Base-by-base conservation (phyloP, 2,329 filamentous ascomycete genomes). In the Lasiodiplodia sp. region DNA sequence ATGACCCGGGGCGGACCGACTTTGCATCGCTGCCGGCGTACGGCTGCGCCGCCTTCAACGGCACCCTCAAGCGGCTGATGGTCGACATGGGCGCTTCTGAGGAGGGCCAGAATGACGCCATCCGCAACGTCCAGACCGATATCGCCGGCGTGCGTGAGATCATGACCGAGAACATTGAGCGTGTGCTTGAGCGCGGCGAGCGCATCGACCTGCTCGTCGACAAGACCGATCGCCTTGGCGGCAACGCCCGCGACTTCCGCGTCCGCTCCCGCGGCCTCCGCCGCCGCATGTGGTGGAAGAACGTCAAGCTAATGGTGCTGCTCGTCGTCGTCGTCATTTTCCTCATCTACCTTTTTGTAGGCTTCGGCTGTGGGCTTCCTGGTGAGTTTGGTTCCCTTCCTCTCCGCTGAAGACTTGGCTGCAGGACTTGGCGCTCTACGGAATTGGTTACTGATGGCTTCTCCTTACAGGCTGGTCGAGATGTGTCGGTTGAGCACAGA, bases 281-380 rank as follows among this genome's bases (percentile, higher is more conserved):
- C 83, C 87, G 96, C 77, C 88, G 91, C 81, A 98, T 99, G 96
- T 99, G 96, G 96, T 98, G 95, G 95, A 98, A 98, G 89, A 98
- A 99, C 79, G 87, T 97, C 56, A 96, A 96, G 84, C 82, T 99
- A 73, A 97, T 98, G 94, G 90, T 88, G 7, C 80, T 99, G 73
- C 77, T 94, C 70, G 85, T 81, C 4, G 76, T 97, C 55, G 93
- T 94, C 1, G 81, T 96, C 31, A 79, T 92, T 10, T 92, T 92
- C 75, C 81, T 92, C 79, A 75, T 92, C 4, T 93, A 92, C 77
- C 75, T 93, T 14, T 88, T 92, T 72, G 86, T 92, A 25, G 91
- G 91, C 0, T 89, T 92, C 79, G 90, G 89, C 5, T 93, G 91
- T 77, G 91, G 91, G 7, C 76, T 93, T 70, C 91, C 91, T 66